These are phyloP conservation scores for Boletus subparvulus DNA, from an alignment of 768 basidiomycete species.

Conservation along the genomic window DNA sequence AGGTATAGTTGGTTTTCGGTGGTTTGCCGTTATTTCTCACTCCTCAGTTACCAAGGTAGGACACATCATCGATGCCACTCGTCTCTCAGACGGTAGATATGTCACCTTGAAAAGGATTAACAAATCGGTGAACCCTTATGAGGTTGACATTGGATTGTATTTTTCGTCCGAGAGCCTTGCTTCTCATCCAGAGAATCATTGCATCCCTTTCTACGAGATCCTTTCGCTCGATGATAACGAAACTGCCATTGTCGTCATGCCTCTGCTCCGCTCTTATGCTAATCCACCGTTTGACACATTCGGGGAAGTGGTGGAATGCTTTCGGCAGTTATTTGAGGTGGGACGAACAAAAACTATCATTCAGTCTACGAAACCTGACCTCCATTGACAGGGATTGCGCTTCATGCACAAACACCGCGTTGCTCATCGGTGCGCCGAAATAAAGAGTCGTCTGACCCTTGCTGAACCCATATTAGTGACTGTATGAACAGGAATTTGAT, in stretches of 20 bases:
- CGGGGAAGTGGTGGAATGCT: slow-evolving; percentile 35
- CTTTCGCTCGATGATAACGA: slow-evolving; percentile 10
- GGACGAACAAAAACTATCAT: not conserved
- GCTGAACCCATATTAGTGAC: slow-evolving; percentile 19
- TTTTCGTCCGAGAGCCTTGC: slow-evolving; percentile 8
- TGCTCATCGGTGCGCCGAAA: slow-evolving; percentile 10
- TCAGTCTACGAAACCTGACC: not conserved
- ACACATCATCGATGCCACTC: slow-evolving; percentile 28
- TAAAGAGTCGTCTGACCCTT: too few species aligned
- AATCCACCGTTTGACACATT: slow-evolving; percentile 27
- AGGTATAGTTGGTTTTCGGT: slow-evolving; percentile 8
- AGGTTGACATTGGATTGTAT: slow-evolving; percentile 31
- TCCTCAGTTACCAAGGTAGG: not conserved
- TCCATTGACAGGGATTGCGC: not conserved
- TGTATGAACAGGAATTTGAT: slow-evolving; percentile 34
- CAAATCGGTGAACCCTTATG: slow-evolving; percentile 15
- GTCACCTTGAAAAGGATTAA: slow-evolving; percentile 33
- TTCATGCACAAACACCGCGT: slow-evolving; percentile 28
- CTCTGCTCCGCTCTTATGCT: not conserved
- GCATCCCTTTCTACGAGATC: slow-evolving; percentile 31
- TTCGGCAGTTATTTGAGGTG: slow-evolving; percentile 36
- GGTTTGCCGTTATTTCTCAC: not conserved
- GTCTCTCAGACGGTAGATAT: slow-evolving; percentile 22
- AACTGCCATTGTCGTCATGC: slow-evolving; percentile 1
- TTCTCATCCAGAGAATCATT: slow-evolving; percentile 31